Percentiles rank a stretch among this genome's conserved stretches.
phyloP scores from a whole-genome alignment of 441 rosid genomes.

The Corymbia citriodora region DNA sequence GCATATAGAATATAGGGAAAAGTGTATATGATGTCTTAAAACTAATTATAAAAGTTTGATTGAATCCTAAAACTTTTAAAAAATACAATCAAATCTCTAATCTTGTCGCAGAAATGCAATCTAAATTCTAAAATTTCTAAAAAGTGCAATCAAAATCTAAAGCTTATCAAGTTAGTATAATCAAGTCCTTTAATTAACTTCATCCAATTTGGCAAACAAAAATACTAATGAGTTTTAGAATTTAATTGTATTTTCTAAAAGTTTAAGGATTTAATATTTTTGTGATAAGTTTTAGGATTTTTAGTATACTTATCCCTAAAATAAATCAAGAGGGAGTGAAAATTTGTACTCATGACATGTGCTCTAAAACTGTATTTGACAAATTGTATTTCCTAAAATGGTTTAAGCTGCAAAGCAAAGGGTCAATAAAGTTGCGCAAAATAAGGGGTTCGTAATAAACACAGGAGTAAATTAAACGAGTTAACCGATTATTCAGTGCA shows the following conservation, averaged over 20 bases:
- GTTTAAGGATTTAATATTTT: no score
- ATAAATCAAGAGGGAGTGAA: background rate
- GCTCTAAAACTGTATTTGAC: background rate
- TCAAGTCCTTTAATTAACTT: background rate
- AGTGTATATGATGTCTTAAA: background rate
- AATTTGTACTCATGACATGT: background rate
- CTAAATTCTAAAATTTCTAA: no score
- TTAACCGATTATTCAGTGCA: background rate
- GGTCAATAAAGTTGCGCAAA: background rate
- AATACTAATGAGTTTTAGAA: no score
- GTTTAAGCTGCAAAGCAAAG: background rate
- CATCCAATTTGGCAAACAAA: background rate
- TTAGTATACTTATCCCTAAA: accelerated
- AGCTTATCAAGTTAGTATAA: no score
- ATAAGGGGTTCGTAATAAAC: background rate
- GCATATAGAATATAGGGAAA: background rate
- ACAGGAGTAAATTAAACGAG: no score
- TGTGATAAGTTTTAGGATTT: background rate
- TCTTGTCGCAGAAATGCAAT: background rate
- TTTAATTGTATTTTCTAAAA: no score
- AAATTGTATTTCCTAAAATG: background rate
- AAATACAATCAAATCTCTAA: no score
- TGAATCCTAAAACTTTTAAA: no score
- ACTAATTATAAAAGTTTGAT: accelerated
- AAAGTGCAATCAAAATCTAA: no score